Evolutionary conservation across 805 yeast species (phyloP).

Genomic region (Nakazawaea ernobii): DNA sequence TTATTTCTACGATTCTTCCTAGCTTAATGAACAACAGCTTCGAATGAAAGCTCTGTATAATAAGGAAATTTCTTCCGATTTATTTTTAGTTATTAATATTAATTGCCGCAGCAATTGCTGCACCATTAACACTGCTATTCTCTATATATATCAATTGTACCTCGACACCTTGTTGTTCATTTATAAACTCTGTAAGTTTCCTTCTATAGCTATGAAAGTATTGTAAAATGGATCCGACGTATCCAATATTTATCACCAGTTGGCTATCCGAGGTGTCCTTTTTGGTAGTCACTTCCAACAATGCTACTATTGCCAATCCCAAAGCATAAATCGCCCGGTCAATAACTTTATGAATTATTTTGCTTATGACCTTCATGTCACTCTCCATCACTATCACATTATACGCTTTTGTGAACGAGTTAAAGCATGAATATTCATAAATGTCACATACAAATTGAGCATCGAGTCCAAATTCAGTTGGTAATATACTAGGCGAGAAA

Average conservation of each 20-base stretch:
- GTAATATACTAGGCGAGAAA: background rate
- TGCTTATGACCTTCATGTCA: conserved; percentile 10
- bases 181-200: conserved; percentile 22
- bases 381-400: conserved; percentile 1
- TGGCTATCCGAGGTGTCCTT: conserved; percentile 4
- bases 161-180: conserved; percentile 14
- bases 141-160: conserved; percentile 34
- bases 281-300: conserved; percentile 24
- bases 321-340: conserved; percentile 39
- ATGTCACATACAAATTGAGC: conserved; percentile 38
- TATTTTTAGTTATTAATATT: conserved; percentile 1
- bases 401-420: conserved; percentile 15
- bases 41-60: background rate
- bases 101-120: conserved; percentile 44
- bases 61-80: background rate
- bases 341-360: conserved; percentile 31
- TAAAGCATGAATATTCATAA: conserved; percentile 25
- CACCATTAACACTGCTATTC: conserved; percentile 46
- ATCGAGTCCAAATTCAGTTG: conserved; percentile 26
- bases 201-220: conserved; percentile 34
- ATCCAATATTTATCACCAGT: conserved; percentile 31
- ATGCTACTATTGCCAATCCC: conserved; percentile 35
- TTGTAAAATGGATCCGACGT: conserved; percentile 46
- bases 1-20: too few relatives aligned
- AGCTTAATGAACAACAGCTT: background rate